Evolutionary conservation across 345 rosid genomes (phyloP).

Genomic region (Eucalyptus sideroxylon): DNA sequence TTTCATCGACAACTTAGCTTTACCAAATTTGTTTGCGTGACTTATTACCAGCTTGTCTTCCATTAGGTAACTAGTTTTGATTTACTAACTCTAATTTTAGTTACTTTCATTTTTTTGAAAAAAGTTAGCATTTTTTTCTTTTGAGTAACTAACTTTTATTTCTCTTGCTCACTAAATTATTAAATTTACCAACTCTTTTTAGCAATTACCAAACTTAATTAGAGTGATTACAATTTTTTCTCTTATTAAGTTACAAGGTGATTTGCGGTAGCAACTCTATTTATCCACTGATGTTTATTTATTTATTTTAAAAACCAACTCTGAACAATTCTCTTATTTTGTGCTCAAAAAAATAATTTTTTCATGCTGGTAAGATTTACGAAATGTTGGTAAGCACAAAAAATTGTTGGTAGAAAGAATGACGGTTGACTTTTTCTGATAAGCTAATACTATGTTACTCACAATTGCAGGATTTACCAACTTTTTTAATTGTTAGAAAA

Average conservation of each 20-base stretch:
- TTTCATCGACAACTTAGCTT: neutral
- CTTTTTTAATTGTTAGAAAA: neutral
- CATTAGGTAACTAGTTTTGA: neutral
- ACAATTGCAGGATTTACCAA: neutral
- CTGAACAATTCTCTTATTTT: neutral
- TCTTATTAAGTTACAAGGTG: neutral
- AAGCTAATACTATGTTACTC: neutral
- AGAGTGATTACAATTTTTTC: neutral
- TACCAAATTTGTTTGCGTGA: neutral
- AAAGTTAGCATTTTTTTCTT: neutral
- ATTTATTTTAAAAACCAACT: neutral
- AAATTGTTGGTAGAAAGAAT: neutral
- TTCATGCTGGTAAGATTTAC: neutral
- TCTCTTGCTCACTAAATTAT: neutral
- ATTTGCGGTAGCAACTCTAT: neutral
- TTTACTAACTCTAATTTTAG: neutral
- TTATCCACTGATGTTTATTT: neutral
- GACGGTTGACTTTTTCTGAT: neutral
- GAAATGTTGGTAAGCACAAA: neutral
- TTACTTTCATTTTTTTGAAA: neutral
- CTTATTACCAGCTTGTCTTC: neutral
- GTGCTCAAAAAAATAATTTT: neutral
- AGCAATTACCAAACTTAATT: neutral
- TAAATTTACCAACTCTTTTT: neutral
- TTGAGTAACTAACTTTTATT: neutral